Evolutionary conservation across 2,329 filamentous ascomycete species (phyloP).

Genomic region (Fusarium torulosum): DNA sequence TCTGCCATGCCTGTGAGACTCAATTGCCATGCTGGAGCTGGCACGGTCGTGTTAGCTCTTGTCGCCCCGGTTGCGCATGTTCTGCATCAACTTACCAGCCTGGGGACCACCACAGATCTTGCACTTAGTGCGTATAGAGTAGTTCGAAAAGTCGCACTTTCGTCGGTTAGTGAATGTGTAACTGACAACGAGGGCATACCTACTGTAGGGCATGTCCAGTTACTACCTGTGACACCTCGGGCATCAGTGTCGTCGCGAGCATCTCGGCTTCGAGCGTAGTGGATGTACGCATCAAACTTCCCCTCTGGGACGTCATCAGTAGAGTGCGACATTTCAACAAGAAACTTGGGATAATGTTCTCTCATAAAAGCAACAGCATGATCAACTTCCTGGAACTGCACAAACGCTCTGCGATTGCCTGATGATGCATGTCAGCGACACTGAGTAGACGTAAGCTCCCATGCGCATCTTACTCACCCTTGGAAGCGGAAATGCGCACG

Average conservation of each 20-base stretch:
- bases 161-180: constrained; percentile 30
- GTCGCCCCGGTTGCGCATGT: background rate
- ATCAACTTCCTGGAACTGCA: constrained; percentile 57
- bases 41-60: constrained; percentile 1
- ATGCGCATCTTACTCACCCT: constrained; percentile 44
- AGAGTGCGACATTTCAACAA: constrained; percentile 52
- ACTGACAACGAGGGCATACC: constrained; percentile 10
- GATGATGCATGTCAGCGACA: constrained; percentile 27
- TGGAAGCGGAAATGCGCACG: constrained; percentile 55
- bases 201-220: constrained; percentile 56
- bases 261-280: constrained; percentile 57
- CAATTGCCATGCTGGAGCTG: constrained; percentile 50
- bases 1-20: constrained; percentile 63
- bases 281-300: constrained; percentile 55
- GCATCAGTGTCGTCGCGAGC: constrained; percentile 50
- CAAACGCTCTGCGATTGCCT: constrained; percentile 58
- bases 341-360: constrained; percentile 57
- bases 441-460: background rate
- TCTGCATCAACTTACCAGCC: constrained; percentile 45
- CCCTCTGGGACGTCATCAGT: constrained; percentile 57
- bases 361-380: constrained; percentile 59
- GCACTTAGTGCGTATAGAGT: constrained; percentile 54
- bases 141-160: constrained; percentile 58
- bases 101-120: constrained; percentile 54
- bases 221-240: constrained; percentile 36